Base-by-base conservation (phyloP, 805 yeast species). In the Ogataea nitratoaversa region DNA sequence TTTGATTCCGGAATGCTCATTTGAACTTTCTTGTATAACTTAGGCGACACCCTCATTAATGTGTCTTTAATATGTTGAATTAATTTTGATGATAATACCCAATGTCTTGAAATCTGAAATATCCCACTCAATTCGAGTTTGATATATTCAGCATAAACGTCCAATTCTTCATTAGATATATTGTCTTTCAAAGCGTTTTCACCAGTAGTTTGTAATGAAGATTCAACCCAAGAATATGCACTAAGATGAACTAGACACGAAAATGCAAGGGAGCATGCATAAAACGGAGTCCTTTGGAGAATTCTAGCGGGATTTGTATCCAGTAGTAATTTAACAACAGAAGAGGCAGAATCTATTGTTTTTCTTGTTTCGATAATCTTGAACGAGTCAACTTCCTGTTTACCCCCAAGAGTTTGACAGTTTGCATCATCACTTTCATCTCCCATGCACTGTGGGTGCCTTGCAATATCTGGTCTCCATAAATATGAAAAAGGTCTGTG, bases 191-290 rank as follows among this genome's bases (percentile, higher is more conserved):
- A 33, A 5, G 41, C 32, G 14, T 43, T 33, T 3, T 45, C 48
- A 12, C 43, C 37, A 8, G 31, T 16, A 13, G 32, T 31, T 20
- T 37, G 35, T 16, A 63, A 40, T 31, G 66, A 59, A 11, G 71
- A 67, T 19, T 73, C 72, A 4, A 70, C 67, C 80, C 80, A 74
- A 2, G 75, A 60, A 47, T 70, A 74, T 0, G 79, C 75, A 40
- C 77, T 73, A 11, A 74, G 49, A 54, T 74, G 79, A 13, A 74
- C 76, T 30, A 74, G 53, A 7, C 74, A 67, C 0, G 78, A 70
- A 52, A 74, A 72, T 4, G 80, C 80, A 35, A 74, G 55, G 0
- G 78, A 70, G 47, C 80, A 74, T 0, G 78, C 78, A 52, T 65
- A 65, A 39, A 74, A 58, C 3, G 79, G 79, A 0, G 79, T 73